Base-by-base conservation (phyloP, 2,329 filamentous ascomycete species). In the Colletotrichum sansevieriae region DNA sequence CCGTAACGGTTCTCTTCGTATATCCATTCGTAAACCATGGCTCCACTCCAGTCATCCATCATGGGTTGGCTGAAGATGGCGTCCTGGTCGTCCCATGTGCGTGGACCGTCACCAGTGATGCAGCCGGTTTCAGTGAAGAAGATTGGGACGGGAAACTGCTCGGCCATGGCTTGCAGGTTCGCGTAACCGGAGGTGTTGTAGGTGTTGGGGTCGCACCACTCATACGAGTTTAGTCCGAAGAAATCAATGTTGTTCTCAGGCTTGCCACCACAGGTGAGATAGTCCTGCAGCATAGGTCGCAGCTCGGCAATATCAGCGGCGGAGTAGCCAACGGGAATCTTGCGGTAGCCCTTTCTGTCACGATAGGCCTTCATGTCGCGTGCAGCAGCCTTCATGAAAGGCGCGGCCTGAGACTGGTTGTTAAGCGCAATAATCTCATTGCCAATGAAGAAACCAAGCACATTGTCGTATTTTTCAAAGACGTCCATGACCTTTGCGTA, bases 81-180 rank as follows among this genome's bases (percentile, higher is more conserved):
- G 46, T 87, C 84, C 79, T 96, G 92, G 76, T 97, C 91, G 25
- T 84, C 83, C 76, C 92, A 94, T 1, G 84, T 81, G 49, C 91
- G 86, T 0, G 90, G 89, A 2, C 81, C 80, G 1, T 84, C 83
- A 6, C 73, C 73, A 1, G 82, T 85, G 76, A 92, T 95, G 85
- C 94, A 97, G 67, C 94, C 94, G 3, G 93, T 96, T 80, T 97
- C 94, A 39, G 92, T 95, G 81, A 97, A 93, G 84, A 94, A 95
- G 74, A 96, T 93, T 20, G 93, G 94, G n/a, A 97, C 89, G 54
- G 90, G 91, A 79, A 94, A 95, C 74, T 88, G 80, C 43, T 86
- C 85, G 6, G 92, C 90, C 72, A 91, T 89, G 61, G 84, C 78
- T 77, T 94, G 86, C 33, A 97, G 87, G 71, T 84, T 83, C 54